A percentile compares a stretch with the other conserved stretches of the same genome.
Evolutionary conservation across 1,139 yeast species (phyloP).

Genomic region (Hyphopichia khmerensis): DNA sequence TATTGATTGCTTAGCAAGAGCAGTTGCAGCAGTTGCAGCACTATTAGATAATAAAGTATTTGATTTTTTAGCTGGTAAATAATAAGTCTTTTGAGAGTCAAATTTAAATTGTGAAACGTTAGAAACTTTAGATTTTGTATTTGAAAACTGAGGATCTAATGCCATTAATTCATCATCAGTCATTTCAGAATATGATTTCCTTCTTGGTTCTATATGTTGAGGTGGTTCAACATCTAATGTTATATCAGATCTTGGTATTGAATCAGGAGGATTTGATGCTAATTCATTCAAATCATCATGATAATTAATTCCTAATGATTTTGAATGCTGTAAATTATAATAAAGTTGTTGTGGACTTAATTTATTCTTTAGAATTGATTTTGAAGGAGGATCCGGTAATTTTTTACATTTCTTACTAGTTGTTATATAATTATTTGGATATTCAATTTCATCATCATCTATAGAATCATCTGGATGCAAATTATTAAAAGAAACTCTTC

Average conservation of each 20-base stretch:
- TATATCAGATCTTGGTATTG: slow-evolving; percentile 6
- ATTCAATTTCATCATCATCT: not conserved
- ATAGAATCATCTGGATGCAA: slow-evolving; percentile 26
- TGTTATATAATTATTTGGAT: not conserved
- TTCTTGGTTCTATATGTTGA: slow-evolving; percentile 20
- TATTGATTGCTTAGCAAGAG: slow-evolving; percentile 8
- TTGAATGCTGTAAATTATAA: slow-evolving; percentile 17
- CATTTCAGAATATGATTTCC: slow-evolving; percentile 63
- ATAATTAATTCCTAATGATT: slow-evolving; percentile 16
- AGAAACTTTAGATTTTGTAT: slow-evolving; percentile 29
- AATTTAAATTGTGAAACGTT: slow-evolving; percentile 41
- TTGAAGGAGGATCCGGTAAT: slow-evolving; percentile 35
- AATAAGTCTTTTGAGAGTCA: slow-evolving; percentile 39
- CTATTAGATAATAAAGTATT: slow-evolving; percentile 10
- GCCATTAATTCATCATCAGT: slow-evolving; percentile 62
- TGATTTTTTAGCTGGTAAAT: slow-evolving; percentile 23
- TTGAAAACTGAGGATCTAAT: slow-evolving; percentile 54
- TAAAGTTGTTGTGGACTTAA: slow-evolving; percentile 31
- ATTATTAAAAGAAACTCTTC: slow-evolving; percentile 49
- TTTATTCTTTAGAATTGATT: slow-evolving; percentile 42
- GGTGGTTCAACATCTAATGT: slow-evolving; percentile 1
- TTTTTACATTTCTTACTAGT: slow-evolving; percentile 5
- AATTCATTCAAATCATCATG: slow-evolving; percentile 23
- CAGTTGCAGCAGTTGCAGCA: slow-evolving; percentile 8
- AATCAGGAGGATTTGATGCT: slow-evolving; percentile 16